These are phyloP conservation scores for Pugionium cornutum DNA, from an alignment of 345 rosid genomes.

Conservation along the genomic window DNA sequence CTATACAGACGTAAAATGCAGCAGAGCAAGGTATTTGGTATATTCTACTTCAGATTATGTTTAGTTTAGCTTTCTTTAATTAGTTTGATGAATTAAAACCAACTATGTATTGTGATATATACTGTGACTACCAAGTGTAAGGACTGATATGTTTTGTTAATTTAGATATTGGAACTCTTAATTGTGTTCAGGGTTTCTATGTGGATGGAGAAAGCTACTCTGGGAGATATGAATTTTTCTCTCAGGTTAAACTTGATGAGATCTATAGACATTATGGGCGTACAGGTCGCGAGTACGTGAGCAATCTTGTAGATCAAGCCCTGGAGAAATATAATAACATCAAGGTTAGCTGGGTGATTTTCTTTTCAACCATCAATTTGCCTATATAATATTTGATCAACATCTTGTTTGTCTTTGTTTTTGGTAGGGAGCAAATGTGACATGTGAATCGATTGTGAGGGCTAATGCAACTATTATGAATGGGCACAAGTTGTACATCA, in stretches of 20 bases:
- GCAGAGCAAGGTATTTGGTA: constrained; percentile 17
- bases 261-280: neutral
- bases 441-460: neutral
- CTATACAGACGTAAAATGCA: neutral
- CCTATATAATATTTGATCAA: neutral
- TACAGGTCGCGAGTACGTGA: neutral
- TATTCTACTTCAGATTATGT: neutral
- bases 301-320: neutral
- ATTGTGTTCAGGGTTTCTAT: neutral
- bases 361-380: neutral
- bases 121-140: neutral
- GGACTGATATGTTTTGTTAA: neutral
- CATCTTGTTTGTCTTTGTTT: neutral
- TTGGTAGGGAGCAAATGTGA: neutral
- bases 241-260: neutral
- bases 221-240: neutral
- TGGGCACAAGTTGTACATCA: neutral
- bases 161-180: neutral
- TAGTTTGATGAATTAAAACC: neutral
- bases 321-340: too few species aligned
- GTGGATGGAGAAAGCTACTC: neutral
- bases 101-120: neutral
- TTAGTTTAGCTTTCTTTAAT: neutral
- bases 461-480: neutral
- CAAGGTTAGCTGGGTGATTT: neutral